Evolutionary conservation across 345 rosid genomes (phyloP).

Genomic region (Lepidium africanum): DNA sequence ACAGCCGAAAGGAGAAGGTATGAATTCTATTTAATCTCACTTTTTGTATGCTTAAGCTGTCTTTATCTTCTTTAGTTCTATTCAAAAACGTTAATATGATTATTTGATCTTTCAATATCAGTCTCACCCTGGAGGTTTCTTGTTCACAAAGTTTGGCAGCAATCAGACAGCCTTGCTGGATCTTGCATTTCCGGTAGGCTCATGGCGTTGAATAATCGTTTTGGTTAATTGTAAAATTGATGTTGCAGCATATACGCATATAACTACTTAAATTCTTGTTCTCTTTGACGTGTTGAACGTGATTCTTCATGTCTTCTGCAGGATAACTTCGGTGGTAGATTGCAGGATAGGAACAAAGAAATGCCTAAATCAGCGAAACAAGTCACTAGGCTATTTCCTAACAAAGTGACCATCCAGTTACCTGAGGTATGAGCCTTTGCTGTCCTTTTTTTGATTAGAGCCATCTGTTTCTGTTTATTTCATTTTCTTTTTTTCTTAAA

Average conservation of each 20-base stretch:
- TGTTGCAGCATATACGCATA: not conserved
- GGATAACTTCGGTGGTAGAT: conserved; percentile 75
- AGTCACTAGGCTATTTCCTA: conserved; percentile 78
- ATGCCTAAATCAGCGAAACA: conserved; percentile 80
- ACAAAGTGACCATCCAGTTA: conserved; percentile 82
- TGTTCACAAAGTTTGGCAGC: conserved; percentile 88
- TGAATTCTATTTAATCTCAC: not conserved
- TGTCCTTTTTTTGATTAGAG: not conserved
- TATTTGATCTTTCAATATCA: conserved; percentile 24
- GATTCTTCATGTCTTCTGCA: conserved; percentile 29
- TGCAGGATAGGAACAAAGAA: conserved; percentile 87
- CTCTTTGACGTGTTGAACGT: not conserved
- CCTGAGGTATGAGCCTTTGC: conserved; percentile 60
- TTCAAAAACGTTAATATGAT: not conserved
- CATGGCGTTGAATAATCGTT: not conserved
- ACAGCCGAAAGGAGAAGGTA: conserved; percentile 92
- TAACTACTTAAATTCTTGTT: not conserved
- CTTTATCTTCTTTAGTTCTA: not conserved
- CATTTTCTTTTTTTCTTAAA: conserved; percentile 11
- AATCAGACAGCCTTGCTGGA: conserved; percentile 86
- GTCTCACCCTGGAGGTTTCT: conserved; percentile 87
- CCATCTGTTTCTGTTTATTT: not conserved
- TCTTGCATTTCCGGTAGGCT: conserved; percentile 76
- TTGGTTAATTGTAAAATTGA: not conserved
- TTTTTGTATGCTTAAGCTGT: not conserved